Base-by-base conservation (phyloP, 495 filamentous ascomycete genomes). In the Hyaloscypha variabilis region DNA sequence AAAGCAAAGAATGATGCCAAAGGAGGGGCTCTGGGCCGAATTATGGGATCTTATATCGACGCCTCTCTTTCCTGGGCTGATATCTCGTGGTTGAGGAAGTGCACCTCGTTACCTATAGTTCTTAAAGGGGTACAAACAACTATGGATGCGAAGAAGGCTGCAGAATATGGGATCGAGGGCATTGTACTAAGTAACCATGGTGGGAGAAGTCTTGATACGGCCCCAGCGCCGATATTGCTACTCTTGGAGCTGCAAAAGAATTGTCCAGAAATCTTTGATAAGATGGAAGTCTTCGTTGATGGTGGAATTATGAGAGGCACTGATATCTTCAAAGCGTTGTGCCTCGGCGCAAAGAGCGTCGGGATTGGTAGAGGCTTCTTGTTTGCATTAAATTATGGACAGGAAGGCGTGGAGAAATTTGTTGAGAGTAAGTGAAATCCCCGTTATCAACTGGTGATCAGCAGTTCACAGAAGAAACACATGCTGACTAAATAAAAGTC, bases 11-110 rank as follows among this genome's bases (percentile, higher is more conserved):
- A 89, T 58, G 91, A 94, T 68, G 81, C 78, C 30, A 87, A 87
- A 63, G 90, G 91, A 6, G 89, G 89, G 1, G 87, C 88, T 0
- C 72, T 94, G 58, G 91, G 88, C 13, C 78, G 90, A 26, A 79
- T 89, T 2, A 94, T 91, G 86, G 90, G 87, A 1, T 76, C 78
- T 0, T 93, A 87, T 71, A 87, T 95, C 62, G 90, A 93, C 63
- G 77, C 89, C 0, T 85, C 87, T 10, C 73, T 96, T 5, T 88
- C 84, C n/a, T 97, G 92, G 93, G 81, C 85, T 26, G 87, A 90
- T 69, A 82, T 89, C 1, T 65, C 76, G 5, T 88, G 87, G 85
- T 52, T 90, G 29, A 72, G 81, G 42, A 75, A 71, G 21, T 67
- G 73, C 1, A 77, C 77, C 0, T 76, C 71, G 0, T 63, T 84